Evolutionary conservation across 2,329 filamentous ascomycete species (phyloP).

Genomic region (Scortechinia acanthostroma): DNA sequence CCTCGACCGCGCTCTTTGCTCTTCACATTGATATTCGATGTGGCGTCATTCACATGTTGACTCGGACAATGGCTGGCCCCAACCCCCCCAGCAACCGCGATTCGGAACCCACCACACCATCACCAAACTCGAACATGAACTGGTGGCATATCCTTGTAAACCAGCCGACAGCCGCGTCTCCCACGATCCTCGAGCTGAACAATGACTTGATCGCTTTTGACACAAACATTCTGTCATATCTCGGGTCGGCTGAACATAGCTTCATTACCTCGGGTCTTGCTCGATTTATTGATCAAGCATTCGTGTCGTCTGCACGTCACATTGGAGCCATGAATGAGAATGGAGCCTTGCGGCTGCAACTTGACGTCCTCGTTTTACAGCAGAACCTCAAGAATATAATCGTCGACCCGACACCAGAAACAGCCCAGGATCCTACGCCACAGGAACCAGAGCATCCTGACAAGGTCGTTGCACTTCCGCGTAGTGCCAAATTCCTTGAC

Average conservation of each 20-base stretch:
- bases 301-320: constrained; percentile 65
- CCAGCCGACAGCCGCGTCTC: constrained; percentile 71
- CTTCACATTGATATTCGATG: constrained; percentile 84
- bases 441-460: constrained; percentile 8
- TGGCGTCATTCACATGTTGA: constrained; percentile 75
- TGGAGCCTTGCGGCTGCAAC: constrained; percentile 79
- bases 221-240: constrained; percentile 68
- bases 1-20: constrained; percentile 71
- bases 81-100: constrained; percentile 22
- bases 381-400: constrained; percentile 88
- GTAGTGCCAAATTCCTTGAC: constrained; percentile 32
- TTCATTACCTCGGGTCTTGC: constrained; percentile 76
- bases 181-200: constrained; percentile 76
- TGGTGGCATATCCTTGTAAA: constrained; percentile 53
- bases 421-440: background rate
- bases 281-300: constrained; percentile 69
- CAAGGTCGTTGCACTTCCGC: constrained; percentile 28
- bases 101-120: background rate
- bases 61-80: constrained; percentile 50
- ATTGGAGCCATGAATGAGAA: constrained; percentile 78
- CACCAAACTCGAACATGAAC: background rate
- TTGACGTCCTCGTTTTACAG: constrained; percentile 90
- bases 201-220: constrained; percentile 80
- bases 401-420: background rate
- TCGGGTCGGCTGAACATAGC: constrained; percentile 63